phyloP scores from a whole-genome alignment of 139 green algal species.

The Ettlia oleoabundans region DNA sequence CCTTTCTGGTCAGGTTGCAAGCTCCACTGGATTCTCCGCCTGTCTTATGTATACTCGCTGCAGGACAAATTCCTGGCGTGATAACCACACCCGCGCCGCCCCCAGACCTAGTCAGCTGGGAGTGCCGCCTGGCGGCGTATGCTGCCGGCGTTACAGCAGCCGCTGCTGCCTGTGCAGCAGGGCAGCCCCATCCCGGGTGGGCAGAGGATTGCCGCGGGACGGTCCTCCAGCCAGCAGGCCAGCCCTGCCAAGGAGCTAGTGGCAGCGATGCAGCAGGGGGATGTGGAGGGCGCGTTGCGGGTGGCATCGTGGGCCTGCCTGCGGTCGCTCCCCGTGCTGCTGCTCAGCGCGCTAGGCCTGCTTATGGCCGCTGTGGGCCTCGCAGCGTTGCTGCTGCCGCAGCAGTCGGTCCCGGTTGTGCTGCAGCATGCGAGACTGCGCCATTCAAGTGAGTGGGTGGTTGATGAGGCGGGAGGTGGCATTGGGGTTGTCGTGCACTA shows the following conservation, averaged over 20 bases:
- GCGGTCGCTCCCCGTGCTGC: background rate
- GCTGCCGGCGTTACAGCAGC: background rate
- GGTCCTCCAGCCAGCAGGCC: background rate
- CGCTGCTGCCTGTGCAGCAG: slow-evolving; percentile 5
- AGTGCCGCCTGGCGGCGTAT: background rate
- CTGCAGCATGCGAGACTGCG: background rate
- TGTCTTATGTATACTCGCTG: too few species aligned
- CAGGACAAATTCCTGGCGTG: too few species aligned
- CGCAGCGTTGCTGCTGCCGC: background rate
- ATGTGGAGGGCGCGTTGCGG: background rate
- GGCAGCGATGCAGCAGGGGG: background rate
- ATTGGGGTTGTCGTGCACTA: too few species aligned
- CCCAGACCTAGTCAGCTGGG: background rate
- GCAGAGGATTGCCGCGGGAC: background rate
- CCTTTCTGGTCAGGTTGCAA: too few species aligned
- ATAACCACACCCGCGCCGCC: too few species aligned
- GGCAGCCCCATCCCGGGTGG: background rate
- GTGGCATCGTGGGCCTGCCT: background rate
- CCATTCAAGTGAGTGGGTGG: background rate
- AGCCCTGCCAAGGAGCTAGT: slow-evolving; percentile 20
- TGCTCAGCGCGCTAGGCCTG: background rate
- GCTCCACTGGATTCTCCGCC: too few species aligned
- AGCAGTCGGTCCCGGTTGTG: background rate
- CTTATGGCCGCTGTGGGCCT: background rate
- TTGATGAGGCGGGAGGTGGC: too few species aligned